Percentiles rank a stretch among this genome's conserved stretches.
phyloP scores from a whole-genome alignment of 1,284 basidiomycete species.

The Veloboletus limbatus region DNA sequence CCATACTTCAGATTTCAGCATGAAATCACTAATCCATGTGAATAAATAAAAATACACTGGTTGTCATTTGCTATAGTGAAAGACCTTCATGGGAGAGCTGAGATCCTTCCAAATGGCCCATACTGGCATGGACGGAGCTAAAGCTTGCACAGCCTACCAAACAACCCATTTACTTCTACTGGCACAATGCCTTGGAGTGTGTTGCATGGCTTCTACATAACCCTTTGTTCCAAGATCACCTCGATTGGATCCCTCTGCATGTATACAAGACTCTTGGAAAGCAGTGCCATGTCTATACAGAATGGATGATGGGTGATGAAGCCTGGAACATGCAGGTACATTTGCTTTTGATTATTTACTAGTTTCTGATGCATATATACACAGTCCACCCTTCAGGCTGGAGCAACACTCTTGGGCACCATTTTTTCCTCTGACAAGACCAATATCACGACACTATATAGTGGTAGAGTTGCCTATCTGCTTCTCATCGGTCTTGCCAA shows the following conservation, averaged over 20 bases:
- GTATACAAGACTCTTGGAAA: neutral
- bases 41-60: neutral
- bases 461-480: neutral
- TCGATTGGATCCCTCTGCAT: constrained; percentile 1
- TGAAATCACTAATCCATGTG: no score
- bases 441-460: neutral
- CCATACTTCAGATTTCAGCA: neutral
- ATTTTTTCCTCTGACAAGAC: neutral
- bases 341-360: no score
- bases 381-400: neutral
- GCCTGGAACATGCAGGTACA: no score
- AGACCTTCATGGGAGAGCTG: neutral
- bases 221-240: constrained; percentile 1
- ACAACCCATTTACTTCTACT: neutral
- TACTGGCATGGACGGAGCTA: constrained; percentile 1
- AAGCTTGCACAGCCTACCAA: constrained; percentile 1
- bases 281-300: neutral
- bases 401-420: neutral
- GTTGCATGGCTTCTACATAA: constrained; percentile 7
- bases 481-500: neutral
- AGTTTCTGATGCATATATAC: neutral
- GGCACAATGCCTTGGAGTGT: constrained; percentile 3
- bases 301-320: constrained; percentile 13
- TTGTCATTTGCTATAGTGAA: constrained; percentile 7
- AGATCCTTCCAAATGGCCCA: constrained; percentile 9